phyloP scores from a whole-genome alignment of 306 rosid genomes.

The Quercus rubra region DNA sequence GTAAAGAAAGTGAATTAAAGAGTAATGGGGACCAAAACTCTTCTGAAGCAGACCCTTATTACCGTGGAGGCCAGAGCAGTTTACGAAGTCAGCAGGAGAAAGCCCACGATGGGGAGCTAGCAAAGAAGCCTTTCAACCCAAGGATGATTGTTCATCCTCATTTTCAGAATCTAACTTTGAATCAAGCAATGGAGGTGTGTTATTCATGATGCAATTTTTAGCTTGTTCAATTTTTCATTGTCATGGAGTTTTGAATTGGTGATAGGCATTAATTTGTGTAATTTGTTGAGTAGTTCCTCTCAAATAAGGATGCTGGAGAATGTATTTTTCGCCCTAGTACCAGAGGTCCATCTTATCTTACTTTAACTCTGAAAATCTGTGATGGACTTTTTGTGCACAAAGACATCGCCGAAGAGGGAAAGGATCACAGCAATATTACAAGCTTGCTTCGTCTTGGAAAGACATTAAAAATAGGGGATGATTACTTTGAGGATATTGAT shows the following conservation, averaged over 20 bases:
- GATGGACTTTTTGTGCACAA: conserved; percentile 35
- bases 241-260: conserved; percentile 5
- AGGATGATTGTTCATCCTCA: conserved; percentile 38
- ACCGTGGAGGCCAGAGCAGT: conserved; percentile 19
- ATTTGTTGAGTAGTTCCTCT: conserved; percentile 42
- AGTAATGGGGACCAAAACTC: conserved; percentile 17
- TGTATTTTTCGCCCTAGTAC: conserved; percentile 48
- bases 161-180: conserved; percentile 39
- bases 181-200: conserved; percentile 38
- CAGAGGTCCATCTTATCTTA: conserved; percentile 32
- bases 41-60: conserved; percentile 39
- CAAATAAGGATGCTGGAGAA: conserved; percentile 40
- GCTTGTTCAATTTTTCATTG: conserved; percentile 1
- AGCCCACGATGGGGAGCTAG: conserved; percentile 16
- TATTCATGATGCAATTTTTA: conserved; percentile 15
- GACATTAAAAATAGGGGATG: conserved; percentile 44
- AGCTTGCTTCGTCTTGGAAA: conserved; percentile 38
- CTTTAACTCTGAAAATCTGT: conserved; percentile 35
- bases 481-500: conserved; percentile 32
- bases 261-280: background rate
- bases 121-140: conserved; percentile 22
- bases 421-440: conserved; percentile 22
- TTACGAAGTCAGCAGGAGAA: conserved; percentile 10
- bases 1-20: conserved; percentile 44
- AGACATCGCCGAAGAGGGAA: conserved; percentile 41